Percentiles rank a stretch among this genome's conserved stretches.
phyloP scores from a whole-genome alignment of 352 stramenopile species.

The Globisporangium paddicum region DNA sequence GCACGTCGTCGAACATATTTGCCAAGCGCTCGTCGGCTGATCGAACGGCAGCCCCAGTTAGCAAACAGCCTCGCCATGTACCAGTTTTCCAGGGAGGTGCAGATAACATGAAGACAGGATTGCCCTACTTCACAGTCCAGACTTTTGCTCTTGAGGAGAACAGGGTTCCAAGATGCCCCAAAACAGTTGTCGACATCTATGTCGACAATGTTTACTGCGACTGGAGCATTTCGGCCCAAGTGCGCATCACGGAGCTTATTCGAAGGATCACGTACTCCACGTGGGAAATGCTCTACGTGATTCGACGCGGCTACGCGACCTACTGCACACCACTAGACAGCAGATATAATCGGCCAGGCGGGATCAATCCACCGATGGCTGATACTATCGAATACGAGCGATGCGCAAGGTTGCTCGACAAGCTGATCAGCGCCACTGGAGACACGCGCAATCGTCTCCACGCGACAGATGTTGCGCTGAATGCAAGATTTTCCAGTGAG shows the following conservation, averaged over 20 bases:
- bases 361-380: slow-evolving; percentile 48
- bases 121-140: slow-evolving; percentile 42
- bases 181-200: slow-evolving; percentile 68
- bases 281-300: slow-evolving; percentile 79
- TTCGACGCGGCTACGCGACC: slow-evolving; percentile 48
- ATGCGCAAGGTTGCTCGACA: slow-evolving; percentile 26
- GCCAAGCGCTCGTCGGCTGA: not conserved
- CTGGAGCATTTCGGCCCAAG: slow-evolving; percentile 51
- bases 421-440: slow-evolving; percentile 59
- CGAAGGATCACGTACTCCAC: slow-evolving; percentile 57
- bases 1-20: slow-evolving; percentile 9
- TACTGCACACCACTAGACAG: slow-evolving; percentile 44
- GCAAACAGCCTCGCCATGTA: not conserved
- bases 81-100: not conserved
- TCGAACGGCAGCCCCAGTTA: not conserved
- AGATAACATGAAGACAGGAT: slow-evolving; percentile 3
- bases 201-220: slow-evolving; percentile 35
- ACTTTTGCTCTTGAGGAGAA: slow-evolving; percentile 71
- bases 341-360: slow-evolving; percentile 52
- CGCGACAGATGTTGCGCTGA: slow-evolving; percentile 41
- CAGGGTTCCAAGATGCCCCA: slow-evolving; percentile 29
- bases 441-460: slow-evolving; percentile 58
- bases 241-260: slow-evolving; percentile 62
- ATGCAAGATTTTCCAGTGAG: slow-evolving; percentile 26
- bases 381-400: slow-evolving; percentile 38